Base-by-base conservation (phyloP, 495 filamentous ascomycete genomes). In the Letharia columbiana region DNA sequence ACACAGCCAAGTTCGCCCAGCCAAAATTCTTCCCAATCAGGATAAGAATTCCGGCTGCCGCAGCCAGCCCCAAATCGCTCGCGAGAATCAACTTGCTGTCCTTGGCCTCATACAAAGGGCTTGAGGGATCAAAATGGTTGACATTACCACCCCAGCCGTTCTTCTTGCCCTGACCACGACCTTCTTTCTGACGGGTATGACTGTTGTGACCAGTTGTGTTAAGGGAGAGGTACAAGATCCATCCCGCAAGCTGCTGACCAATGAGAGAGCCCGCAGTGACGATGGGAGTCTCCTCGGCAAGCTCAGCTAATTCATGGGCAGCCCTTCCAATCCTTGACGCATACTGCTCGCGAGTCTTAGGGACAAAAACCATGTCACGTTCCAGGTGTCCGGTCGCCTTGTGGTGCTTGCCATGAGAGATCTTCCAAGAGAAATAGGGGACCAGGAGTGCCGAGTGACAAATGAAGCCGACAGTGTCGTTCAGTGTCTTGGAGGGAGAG, bases 361-460 rank as follows among this genome's bases (percentile, higher is more conserved):
- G 94, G 4, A 96, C 82, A 79, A 96, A 96, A 66, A 97, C 94
- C 91, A 97, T 97, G 78, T 98, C 94, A 70, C 92, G 90, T 75
- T 93, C 91, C 71, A 98, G 81, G 83, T 98, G 84, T 67, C 92
- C 94, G 50, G 94, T 98, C 60, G 91, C 91, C 82, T 97, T 92
- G 84, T 96, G 91, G 80, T 96, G 91, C 84, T 92, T 91, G 75
- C 89, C 86, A 79, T 96, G 91, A 67, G 89, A 91, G 77, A 94
- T 89, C 80, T 93, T 91, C 91, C 91, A 96, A 69, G 89, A 91
- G 78, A 91, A 94, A 79, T 92, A 96, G 37, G 91, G 91, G 37
- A 94, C 91, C 44, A 95, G 78, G 61, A 96, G 81, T 45, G 86
- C 78, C 23, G 90, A 93, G 77, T 96, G 91, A 68, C 90, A 84